A percentile compares a stretch with the other conserved stretches of the same genome.
phyloP scores from a whole-genome alignment of 331 rosid genomes.

The Saraca asoca region DNA sequence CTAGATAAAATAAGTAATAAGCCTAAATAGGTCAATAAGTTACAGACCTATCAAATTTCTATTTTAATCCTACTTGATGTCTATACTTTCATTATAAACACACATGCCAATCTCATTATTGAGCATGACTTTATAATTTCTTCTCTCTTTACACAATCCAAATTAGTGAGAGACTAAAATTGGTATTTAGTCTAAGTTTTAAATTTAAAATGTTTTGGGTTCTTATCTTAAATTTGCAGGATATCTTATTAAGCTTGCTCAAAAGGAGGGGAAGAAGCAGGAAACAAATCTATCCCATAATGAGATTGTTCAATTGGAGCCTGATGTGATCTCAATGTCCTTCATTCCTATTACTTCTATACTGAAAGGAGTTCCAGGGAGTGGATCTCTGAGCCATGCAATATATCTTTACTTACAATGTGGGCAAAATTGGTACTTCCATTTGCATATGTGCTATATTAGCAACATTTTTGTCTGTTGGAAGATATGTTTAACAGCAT shows the following conservation, averaged over 20 bases:
- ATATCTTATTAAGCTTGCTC: constrained; percentile 56
- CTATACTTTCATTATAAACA: too few species aligned
- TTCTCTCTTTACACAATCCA: too few species aligned
- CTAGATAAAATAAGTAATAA: too few species aligned
- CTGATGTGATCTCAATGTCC: constrained; percentile 95
- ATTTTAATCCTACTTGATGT: too few species aligned
- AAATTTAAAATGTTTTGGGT: too few species aligned
- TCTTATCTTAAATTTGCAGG: constrained; percentile 47
- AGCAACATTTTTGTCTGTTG: neutral
- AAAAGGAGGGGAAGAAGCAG: constrained; percentile 91
- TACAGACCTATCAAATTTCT: too few species aligned
- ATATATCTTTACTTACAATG: constrained; percentile 92
- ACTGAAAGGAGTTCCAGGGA: constrained; percentile 91
- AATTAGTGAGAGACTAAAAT: too few species aligned
- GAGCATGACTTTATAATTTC: too few species aligned
- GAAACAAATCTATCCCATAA: constrained; percentile 56
- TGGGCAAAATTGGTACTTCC: constrained; percentile 48
- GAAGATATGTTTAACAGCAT: neutral
- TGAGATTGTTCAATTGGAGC: constrained; percentile 80
- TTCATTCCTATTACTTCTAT: constrained; percentile 90
- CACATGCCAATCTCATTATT: too few species aligned
- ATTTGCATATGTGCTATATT: constrained; percentile 25
- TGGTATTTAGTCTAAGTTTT: too few species aligned
- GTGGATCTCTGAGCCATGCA: constrained; percentile 99
- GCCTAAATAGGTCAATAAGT: too few species aligned